These are phyloP conservation scores for Cladorrhinum sp. DNA, from an alignment of 2,329 filamentous ascomycete species.

Conservation along the genomic window DNA sequence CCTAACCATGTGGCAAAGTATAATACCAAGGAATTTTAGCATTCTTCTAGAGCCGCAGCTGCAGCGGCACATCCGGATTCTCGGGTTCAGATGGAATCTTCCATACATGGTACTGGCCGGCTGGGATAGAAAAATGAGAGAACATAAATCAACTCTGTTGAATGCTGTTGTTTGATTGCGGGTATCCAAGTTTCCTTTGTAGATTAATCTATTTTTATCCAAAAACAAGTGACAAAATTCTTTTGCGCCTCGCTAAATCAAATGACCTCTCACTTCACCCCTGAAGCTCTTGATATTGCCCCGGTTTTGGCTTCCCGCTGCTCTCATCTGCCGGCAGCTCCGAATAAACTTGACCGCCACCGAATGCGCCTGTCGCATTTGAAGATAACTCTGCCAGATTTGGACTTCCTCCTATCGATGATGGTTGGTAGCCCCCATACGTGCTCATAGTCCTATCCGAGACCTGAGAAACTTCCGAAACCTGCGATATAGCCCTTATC, in stretches of 20 bases:
- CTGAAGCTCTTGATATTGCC: neutral
- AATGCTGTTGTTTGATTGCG: neutral
- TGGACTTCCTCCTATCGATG: neutral
- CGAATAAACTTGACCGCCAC: neutral
- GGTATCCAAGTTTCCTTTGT: neutral
- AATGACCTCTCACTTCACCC: neutral
- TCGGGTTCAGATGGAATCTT: neutral
- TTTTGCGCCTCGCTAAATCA: no score
- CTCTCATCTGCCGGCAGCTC: neutral
- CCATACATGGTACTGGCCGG: neutral
- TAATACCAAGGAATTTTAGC: neutral
- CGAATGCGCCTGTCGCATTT: neutral
- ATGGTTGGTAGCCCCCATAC: neutral
- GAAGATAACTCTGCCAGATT: neutral
- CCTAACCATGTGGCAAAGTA: neutral
- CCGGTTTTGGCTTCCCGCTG: neutral
- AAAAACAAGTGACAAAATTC: neutral
- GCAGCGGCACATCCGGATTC: neutral
- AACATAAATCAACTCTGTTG: neutral
- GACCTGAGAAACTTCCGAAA: neutral
- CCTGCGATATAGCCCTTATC: neutral
- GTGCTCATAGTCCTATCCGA: neutral
- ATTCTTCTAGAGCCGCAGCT: neutral
- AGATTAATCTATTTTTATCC: neutral
- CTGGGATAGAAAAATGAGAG: neutral